Base-by-base conservation (phyloP, 176 grass and related monocot genomes). In the Lolium perenne region DNA sequence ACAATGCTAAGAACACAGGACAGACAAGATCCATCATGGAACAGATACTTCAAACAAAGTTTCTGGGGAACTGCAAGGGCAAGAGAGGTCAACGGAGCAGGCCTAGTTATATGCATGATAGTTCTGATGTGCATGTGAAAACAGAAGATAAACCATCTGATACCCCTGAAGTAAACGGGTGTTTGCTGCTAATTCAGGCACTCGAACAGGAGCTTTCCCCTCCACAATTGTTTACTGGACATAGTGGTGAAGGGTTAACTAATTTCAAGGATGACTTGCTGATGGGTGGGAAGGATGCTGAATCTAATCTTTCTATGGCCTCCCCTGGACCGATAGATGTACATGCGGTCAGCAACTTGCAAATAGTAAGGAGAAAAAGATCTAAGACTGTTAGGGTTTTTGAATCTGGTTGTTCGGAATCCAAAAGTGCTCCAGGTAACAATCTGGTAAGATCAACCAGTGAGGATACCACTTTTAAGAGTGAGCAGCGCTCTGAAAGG, bases 171-270 rank as follows among this genome's bases (percentile, higher is more conserved):
- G 71, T 57, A 88, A 85, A 91, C 77, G 90, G 86, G 22, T 91
- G 82, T 64, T 88, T 88, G 71, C 82, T 88, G 82, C 82, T 91
- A 53, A 70, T 91, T 88, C 77, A 88, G 90, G 90, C 86, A 78
- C 77, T 88, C 8, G 90, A 88, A 78, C 86, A 91, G 47, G 71
- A 91, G 72, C 82, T 91, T 70, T 82, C 90, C 77, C 16, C 86
- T 77, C 60, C 14, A 77, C 82, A 64, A 73, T 17, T 71, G 9
- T 72, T 47, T 56, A n/a, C 22, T 43, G 17, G 8, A 56, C 61
- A 78, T 63, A 73, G 3, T 80, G 50, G 22, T 59, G 21, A 85
- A 25, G 69, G 53, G 9, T 77, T 81, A 54, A 71, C 71, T 76
- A 14, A 84, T 47, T 10, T 63, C 51, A 79, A 84, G 60, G 75